Conservation (phyloP, 1,284 basidiomycete genomes). For the Tausonia pullulans region DNA sequence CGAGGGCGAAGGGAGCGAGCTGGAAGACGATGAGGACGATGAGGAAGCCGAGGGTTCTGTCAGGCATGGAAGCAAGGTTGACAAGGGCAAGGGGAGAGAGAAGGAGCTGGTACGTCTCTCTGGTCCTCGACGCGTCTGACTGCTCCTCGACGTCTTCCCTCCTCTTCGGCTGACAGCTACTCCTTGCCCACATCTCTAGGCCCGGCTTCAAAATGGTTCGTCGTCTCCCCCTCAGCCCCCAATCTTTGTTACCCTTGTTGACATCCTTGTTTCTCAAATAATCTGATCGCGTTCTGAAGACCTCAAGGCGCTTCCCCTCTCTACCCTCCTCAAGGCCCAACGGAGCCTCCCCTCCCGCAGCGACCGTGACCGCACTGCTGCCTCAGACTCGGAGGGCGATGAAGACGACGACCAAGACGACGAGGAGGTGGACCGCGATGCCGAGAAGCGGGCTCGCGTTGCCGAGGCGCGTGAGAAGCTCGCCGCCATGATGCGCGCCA, state of each 20-base stretch:
- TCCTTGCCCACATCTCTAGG: neutral
- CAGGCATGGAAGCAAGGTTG: neutral
- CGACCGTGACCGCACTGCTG: neutral
- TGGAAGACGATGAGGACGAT: constrained; percentile 16
- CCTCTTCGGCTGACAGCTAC: neutral
- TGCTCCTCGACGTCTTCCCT: neutral
- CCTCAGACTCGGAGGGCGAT: constrained; percentile 18
- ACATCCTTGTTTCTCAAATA: neutral
- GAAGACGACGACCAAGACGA: constrained; percentile 17
- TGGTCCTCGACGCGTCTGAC: neutral
- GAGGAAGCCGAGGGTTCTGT: constrained; percentile 15
- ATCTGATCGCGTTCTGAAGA: neutral
- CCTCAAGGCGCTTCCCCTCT: constrained; percentile 23
- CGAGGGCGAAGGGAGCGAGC: constrained; percentile 18
- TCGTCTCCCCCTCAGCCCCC: neutral
- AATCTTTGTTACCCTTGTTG: neutral
- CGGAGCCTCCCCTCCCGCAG: constrained; percentile 34
- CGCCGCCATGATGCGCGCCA: constrained; percentile 3
- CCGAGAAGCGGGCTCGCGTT: constrained; percentile 2
- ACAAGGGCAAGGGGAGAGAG: constrained; percentile 11
- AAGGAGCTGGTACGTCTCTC: constrained; percentile 6
- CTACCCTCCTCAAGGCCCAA: constrained; percentile 53
- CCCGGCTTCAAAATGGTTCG: constrained; percentile 13
- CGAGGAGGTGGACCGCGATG: constrained; percentile 12
- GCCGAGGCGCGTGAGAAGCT: constrained; percentile 13